phyloP scores from a whole-genome alignment of 2,329 filamentous ascomycete genomes.

The Neofusicoccum ribis region DNA sequence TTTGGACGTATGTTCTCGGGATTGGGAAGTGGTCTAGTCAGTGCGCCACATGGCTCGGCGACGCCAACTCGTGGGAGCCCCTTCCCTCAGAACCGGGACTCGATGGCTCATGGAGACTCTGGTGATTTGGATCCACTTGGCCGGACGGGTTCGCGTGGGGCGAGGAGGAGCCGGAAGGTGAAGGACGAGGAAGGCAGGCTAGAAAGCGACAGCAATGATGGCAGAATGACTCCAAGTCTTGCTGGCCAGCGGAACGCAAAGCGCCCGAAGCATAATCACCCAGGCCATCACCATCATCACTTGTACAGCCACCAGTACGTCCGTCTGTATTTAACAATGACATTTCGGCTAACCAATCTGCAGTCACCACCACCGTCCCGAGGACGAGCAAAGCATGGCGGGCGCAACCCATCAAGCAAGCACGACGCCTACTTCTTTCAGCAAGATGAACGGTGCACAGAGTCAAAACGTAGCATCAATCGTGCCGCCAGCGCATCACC shows the following conservation, averaged over 20 bases:
- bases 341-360: slow-evolving; percentile 36
- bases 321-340: background rate
- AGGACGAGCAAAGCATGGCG: slow-evolving; percentile 45
- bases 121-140: slow-evolving; percentile 31
- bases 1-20: slow-evolving; percentile 94
- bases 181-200: slow-evolving; percentile 72
- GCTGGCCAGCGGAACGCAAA: slow-evolving; percentile 66
- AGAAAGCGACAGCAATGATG: slow-evolving; percentile 66
- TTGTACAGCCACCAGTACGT: slow-evolving; percentile 53
- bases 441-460: slow-evolving; percentile 11
- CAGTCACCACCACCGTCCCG: slow-evolving; percentile 58
- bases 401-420: slow-evolving; percentile 13
- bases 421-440: slow-evolving; percentile 26
- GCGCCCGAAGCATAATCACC: slow-evolving; percentile 52
- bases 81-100: slow-evolving; percentile 36
- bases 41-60: slow-evolving; percentile 52
- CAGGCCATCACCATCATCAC: slow-evolving; percentile 64
- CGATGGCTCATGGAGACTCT: slow-evolving; percentile 29
- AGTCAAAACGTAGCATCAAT: slow-evolving; percentile 27
- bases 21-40: slow-evolving; percentile 71
- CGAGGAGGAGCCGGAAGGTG: slow-evolving; percentile 56
- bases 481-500: slow-evolving; percentile 31
- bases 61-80: slow-evolving; percentile 58
- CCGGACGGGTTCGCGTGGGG: slow-evolving; percentile 40
- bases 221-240: slow-evolving; percentile 60